These are phyloP conservation scores for Lentinula aciculospora DNA, from an alignment of 768 basidiomycete species.

Conservation along the genomic window DNA sequence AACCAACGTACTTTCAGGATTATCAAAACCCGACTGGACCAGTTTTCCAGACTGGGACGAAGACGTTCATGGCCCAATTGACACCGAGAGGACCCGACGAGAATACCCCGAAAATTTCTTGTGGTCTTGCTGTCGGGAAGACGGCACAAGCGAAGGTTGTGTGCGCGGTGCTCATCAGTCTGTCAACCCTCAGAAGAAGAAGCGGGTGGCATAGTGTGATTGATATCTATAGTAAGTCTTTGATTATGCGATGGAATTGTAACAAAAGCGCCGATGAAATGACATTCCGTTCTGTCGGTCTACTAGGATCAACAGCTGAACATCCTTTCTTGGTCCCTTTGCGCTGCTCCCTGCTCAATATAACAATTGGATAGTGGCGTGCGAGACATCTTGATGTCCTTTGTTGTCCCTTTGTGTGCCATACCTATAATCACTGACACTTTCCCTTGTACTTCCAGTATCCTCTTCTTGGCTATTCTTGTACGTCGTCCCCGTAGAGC, in stretches of 20 bases:
- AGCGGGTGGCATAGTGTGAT: neutral
- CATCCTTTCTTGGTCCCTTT: neutral
- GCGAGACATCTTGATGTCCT: neutral
- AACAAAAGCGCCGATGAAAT: neutral
- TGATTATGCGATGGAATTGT: neutral
- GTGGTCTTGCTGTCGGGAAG: constrained; percentile 46
- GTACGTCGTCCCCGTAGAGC: neutral
- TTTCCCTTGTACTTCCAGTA: neutral
- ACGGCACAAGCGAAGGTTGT: constrained; percentile 28
- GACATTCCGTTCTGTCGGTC: no score
- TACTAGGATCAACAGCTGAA: no score
- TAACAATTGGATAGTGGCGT: neutral
- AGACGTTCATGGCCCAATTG: constrained; percentile 39
- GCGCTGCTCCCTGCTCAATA: neutral
- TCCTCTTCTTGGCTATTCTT: neutral
- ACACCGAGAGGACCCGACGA: constrained; percentile 30
- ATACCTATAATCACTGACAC: neutral
- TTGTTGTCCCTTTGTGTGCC: neutral
- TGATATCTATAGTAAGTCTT: neutral
- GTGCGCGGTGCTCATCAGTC: constrained; percentile 14
- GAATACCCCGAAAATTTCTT: constrained; percentile 41
- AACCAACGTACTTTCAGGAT: constrained; percentile 22
- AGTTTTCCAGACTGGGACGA: constrained; percentile 44
- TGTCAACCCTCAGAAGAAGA: neutral
- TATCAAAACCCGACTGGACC: constrained; percentile 33